Evolutionary conservation across 78 protist species (phyloP).

Genomic region (Dictyostelium firmibasis): DNA sequence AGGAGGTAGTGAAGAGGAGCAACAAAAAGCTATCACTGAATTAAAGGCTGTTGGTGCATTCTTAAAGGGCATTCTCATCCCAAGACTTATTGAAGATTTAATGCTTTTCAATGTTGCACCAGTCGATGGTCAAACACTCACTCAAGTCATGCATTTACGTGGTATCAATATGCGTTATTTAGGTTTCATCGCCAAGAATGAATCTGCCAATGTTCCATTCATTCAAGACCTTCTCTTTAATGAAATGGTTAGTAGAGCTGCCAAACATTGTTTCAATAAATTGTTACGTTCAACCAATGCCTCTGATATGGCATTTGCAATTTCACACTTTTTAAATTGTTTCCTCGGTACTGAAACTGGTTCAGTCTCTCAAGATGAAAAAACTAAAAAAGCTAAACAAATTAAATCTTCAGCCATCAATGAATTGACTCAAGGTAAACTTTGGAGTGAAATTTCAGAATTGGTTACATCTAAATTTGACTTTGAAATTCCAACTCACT

Average conservation of each 20-base stretch:
- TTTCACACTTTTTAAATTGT: conserved; percentile 79
- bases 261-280: conserved; percentile 60
- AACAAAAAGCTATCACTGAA: conserved; percentile 5
- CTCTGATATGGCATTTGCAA: conserved; percentile 22
- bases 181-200: conserved; percentile 44
- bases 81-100: conserved; percentile 67
- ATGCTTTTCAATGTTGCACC: conserved; percentile 52
- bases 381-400: conserved; percentile 8
- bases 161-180: conserved; percentile 88
- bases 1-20: conserved; percentile 32
- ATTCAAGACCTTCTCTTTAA: conserved; percentile 68
- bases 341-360: conserved; percentile 68
- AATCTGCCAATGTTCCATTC: conserved; percentile 41
- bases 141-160: conserved; percentile 61
- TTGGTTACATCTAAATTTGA: background rate
- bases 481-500: conserved; percentile 30
- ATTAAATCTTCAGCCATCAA: background rate
- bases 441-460: conserved; percentile 43
- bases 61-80: conserved; percentile 55
- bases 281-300: conserved; percentile 1
- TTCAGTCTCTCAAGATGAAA: background rate
- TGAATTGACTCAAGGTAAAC: background rate
- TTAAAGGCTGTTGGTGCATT: conserved; percentile 31
- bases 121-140: conserved; percentile 83
- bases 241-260: conserved; percentile 80